Evolutionary conservation across 192 early-diverging fungal species (phyloP).

Genomic region (Geosiphon pyriformis): DNA sequence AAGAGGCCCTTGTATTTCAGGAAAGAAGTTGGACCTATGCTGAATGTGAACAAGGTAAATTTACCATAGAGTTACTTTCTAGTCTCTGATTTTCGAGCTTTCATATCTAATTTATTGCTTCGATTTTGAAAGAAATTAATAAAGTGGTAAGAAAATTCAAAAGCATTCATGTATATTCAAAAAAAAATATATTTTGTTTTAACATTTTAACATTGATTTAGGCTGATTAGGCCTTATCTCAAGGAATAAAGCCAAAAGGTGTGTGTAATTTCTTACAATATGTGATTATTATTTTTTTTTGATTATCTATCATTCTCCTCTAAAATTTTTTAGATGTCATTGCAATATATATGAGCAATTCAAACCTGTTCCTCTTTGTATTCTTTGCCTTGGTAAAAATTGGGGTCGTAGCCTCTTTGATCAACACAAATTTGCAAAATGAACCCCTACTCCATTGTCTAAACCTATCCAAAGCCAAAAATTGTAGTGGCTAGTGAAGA

Average conservation of each 20-base stretch:
- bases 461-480: constrained; percentile 33
- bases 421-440: constrained; percentile 54
- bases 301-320: too few species aligned
- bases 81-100: not conserved
- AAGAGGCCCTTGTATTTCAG: constrained; percentile 45
- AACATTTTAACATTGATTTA: constrained; percentile 4
- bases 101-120: not conserved
- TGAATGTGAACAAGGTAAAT: constrained; percentile 43
- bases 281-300: too few species aligned
- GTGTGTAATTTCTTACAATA: too few species aligned
- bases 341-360: constrained; percentile 56
- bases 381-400: constrained; percentile 55
- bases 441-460: constrained; percentile 38
- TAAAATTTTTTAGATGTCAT: constrained; percentile 42
- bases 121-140: constrained; percentile 24
- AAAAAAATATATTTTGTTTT: too few species aligned
- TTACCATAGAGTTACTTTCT: not conserved
- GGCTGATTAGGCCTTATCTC: constrained; percentile 26
- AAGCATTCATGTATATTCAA: not conserved
- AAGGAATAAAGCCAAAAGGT: constrained; percentile 28
- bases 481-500: constrained; percentile 24
- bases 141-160: constrained; percentile 23
- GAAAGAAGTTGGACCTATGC: constrained; percentile 43
- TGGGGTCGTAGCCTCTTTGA: constrained; percentile 46
- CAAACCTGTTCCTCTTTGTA: constrained; percentile 46